phyloP scores from a whole-genome alignment of 2,329 filamentous ascomycete genomes.

The Cytospora leucostoma region DNA sequence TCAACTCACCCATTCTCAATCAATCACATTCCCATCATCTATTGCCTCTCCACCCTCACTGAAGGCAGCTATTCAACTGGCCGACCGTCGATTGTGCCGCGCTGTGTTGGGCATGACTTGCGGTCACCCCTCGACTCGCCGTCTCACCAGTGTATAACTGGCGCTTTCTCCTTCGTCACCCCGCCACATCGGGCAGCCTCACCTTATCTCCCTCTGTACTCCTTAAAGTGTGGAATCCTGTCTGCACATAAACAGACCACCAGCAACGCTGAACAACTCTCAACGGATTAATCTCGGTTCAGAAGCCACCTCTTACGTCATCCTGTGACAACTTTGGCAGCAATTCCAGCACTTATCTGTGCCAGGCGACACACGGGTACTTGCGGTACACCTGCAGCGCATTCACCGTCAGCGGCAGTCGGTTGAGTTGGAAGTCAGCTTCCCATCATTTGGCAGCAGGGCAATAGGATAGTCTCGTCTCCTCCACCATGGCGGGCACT shows the following conservation, averaged over 20 bases:
- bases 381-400: not conserved
- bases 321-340: conserved; percentile 1
- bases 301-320: not conserved
- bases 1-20: not conserved
- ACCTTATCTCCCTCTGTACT: not conserved
- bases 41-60: not conserved
- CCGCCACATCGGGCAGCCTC: not conserved
- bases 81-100: too few relatives aligned
- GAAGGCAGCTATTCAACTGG: too few relatives aligned
- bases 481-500: conserved; percentile 8
- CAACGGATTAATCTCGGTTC: not conserved
- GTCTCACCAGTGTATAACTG: too few relatives aligned
- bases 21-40: not conserved
- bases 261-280: not conserved
- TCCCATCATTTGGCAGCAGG: not conserved
- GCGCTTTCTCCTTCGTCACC: not conserved
- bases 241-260: not conserved
- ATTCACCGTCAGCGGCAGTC: too few relatives aligned
- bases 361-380: not conserved
- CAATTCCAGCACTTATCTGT: not conserved
- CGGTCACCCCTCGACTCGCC: too few relatives aligned
- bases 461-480: conserved; percentile 1
- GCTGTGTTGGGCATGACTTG: too few relatives aligned
- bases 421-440: not conserved
- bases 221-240: not conserved